Evolutionary conservation across 495 filamentous ascomycete species (phyloP).

Genomic region (Peziza echinospora): DNA sequence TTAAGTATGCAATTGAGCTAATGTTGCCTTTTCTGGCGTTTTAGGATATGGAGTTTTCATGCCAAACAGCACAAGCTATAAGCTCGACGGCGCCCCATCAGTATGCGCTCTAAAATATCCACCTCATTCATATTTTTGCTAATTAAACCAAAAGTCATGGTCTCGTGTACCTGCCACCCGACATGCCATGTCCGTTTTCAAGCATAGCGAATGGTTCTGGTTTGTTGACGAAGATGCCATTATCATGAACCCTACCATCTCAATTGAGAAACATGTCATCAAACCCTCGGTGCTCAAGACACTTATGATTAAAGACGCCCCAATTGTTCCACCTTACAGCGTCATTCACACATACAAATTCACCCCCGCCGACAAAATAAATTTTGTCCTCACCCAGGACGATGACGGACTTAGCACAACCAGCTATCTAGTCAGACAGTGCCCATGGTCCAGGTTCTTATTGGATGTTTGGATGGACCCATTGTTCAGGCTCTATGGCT

Average conservation of each 20-base stretch:
- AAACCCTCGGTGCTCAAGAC: slow-evolving; percentile 40
- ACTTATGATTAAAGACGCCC: slow-evolving; percentile 63
- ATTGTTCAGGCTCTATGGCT: slow-evolving; percentile 77
- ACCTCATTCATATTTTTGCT: neutral
- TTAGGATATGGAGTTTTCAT: slow-evolving; percentile 79
- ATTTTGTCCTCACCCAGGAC: slow-evolving; percentile 73
- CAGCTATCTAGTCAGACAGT: slow-evolving; percentile 60
- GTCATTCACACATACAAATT: slow-evolving; percentile 89
- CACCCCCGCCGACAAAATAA: slow-evolving; percentile 50
- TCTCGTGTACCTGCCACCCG: slow-evolving; percentile 62
- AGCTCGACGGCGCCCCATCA: slow-evolving; percentile 38
- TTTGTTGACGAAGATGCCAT: slow-evolving; percentile 61
- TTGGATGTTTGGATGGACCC: slow-evolving; percentile 95
- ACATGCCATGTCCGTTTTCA: slow-evolving; percentile 64
- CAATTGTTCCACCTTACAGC: slow-evolving; percentile 83
- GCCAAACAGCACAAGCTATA: slow-evolving; percentile 51
- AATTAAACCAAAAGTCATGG: slow-evolving; percentile 35
- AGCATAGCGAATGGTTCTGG: slow-evolving; percentile 60
- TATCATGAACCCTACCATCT: slow-evolving; percentile 67
- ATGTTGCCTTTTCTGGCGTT: neutral
- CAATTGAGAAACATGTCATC: slow-evolving; percentile 50
- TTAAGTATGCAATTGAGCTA: neutral
- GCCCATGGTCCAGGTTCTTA: slow-evolving; percentile 82
- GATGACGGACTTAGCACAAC: slow-evolving; percentile 50
- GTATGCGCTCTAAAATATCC: slow-evolving; percentile 6